phyloP scores from a whole-genome alignment of 129 eudicot species.

The Lactuca saligna region DNA sequence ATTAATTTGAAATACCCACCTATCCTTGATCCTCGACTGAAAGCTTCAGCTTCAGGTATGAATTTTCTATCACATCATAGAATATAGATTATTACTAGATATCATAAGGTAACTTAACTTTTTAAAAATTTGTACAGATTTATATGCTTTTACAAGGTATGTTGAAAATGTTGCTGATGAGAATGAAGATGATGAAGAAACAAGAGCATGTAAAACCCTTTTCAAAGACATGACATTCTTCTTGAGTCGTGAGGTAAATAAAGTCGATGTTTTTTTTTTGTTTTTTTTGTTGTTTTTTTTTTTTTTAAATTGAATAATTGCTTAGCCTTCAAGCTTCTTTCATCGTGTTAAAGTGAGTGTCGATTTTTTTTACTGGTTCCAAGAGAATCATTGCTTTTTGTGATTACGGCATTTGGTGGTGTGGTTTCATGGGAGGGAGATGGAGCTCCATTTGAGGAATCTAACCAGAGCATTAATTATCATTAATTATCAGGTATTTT shows the following conservation, averaged over 20 bases:
- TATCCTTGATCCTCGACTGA: slow-evolving; percentile 74
- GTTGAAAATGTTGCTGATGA: slow-evolving; percentile 44
- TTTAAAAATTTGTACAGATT: slow-evolving; percentile 52
- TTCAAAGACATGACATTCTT: slow-evolving; percentile 59
- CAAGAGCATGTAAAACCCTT: slow-evolving; percentile 57
- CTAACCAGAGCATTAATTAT: slow-evolving; percentile 66
- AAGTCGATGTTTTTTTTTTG: neutral
- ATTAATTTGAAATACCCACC: slow-evolving; percentile 83
- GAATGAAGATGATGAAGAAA: slow-evolving; percentile 69
- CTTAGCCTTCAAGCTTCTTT: no score
- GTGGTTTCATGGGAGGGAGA: slow-evolving; percentile 86
- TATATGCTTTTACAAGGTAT: slow-evolving; percentile 70
- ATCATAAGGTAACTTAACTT: no score
- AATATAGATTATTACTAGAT: neutral
- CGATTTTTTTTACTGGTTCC: slow-evolving; percentile 51
- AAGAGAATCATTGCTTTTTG: slow-evolving; percentile 77
- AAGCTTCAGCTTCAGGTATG: slow-evolving; percentile 88
- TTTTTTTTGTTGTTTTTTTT: no score
- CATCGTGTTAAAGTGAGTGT: neutral
- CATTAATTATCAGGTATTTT: slow-evolving; percentile 69
- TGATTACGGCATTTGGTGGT: slow-evolving; percentile 90
- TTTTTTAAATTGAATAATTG: no score
- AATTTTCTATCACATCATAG: neutral
- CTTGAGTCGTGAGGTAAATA: slow-evolving; percentile 76
- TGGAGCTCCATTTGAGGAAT: slow-evolving; percentile 75